A percentile compares a stretch with the other conserved stretches of the same genome.
Evolutionary conservation across 331 rosid genomes (phyloP).

Genomic region (Spiraea crenata): DNA sequence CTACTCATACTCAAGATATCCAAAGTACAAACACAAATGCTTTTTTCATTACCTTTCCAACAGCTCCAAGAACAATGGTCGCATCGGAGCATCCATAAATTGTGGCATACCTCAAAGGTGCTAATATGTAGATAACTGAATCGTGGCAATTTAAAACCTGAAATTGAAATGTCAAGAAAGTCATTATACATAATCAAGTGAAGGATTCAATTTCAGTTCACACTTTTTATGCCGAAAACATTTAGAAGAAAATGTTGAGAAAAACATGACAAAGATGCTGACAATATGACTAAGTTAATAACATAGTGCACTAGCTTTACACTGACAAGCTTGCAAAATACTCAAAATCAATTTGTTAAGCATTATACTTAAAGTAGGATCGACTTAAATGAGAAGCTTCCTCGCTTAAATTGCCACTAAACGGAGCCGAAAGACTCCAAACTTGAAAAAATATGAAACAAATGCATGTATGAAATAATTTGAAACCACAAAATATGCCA

Average conservation of each 20-base stretch:
- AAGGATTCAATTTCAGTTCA: neutral
- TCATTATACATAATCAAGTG: slow-evolving; percentile 4
- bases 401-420: neutral
- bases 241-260: slow-evolving; percentile 4
- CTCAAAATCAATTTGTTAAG: neutral
- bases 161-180: slow-evolving; percentile 27
- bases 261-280: neutral
- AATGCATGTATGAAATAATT: slow-evolving; percentile 4
- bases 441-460: neutral
- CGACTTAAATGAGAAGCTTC: neutral
- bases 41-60: slow-evolving; percentile 77
- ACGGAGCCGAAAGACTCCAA: neutral
- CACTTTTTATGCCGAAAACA: neutral
- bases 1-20: too few relatives aligned
- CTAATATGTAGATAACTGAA: slow-evolving; percentile 88
- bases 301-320: neutral
- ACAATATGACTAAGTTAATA: neutral
- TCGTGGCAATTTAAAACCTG: slow-evolving; percentile 97
- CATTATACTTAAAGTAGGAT: slow-evolving; percentile 1
- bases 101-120: slow-evolving; percentile 91
- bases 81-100: slow-evolving; percentile 97
- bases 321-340: neutral
- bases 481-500: neutral
- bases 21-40: slow-evolving; percentile 6
- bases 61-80: slow-evolving; percentile 92